Evolutionary conservation across 208 protist species (phyloP), one percentile per base, ranked within the genome.

Genomic region (Wallacemonas sp.): DNA sequence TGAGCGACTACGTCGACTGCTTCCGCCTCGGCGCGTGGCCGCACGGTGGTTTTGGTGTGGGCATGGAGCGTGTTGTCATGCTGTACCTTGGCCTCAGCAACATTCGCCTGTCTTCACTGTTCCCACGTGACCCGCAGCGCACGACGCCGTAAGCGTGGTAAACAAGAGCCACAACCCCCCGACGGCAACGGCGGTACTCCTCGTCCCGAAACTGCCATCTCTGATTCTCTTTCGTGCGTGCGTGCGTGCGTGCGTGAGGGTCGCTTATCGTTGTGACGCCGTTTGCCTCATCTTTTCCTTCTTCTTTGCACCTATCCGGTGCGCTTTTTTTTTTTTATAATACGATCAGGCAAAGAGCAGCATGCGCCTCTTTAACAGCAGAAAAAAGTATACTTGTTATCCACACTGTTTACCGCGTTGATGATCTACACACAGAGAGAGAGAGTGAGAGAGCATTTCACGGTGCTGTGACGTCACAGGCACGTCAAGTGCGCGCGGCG

Each of bases 21-120:
- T 99, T 99, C 89, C 89, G 91, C 32, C 98, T 98, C 45, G 99
- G 99, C 37, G 86, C 93, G 26, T 94, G 94, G 66, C 99, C 98
- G 68, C 99, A 99, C 79, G 99, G 89, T 63, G 99, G 99, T 42
- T 99, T 98, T 52, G 99, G 99, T 46, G 89, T 99, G 42, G 99
- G 99, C 30, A 77, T 99, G 19, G 99, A 99, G 90, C 90, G 99
- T 48, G 94, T 99, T 12, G 96, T 99, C 29, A 99, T 99, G 97
- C 87, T 99, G 22, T 99, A 98, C 83, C 88, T 99, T 8, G 98
- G 98, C 45, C 84, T 99, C 5, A 54, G 80, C 70, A 99, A 99
- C 83, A 97, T 99, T 53, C 92, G 99, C 32, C 91, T 99, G 65
- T 89, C 89, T 10, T 99, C 98, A 15, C 69, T 99, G 52, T 99